phyloP scores from a whole-genome alignment of 257 asterid genomes.

The Solanum chiquidenum region DNA sequence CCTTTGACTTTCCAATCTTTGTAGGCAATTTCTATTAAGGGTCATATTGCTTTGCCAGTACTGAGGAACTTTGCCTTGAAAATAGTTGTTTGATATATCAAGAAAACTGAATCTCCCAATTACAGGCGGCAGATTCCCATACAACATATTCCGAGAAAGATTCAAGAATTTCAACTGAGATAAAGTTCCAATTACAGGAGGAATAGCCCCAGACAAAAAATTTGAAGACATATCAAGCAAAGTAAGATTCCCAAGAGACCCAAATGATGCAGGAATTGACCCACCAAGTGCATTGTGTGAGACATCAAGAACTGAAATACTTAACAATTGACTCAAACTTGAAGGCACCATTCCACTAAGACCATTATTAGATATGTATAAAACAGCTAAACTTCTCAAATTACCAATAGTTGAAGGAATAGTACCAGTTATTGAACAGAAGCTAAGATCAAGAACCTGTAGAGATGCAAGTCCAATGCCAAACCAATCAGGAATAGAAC shows the following conservation, averaged over 20 bases:
- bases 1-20: conserved; percentile 45
- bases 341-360: conserved; percentile 56
- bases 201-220: conserved; percentile 53
- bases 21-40: conserved; percentile 54
- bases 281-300: conserved; percentile 55
- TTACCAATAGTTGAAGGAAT: conserved; percentile 66
- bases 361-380: conserved; percentile 50
- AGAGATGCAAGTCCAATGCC: conserved; percentile 44
- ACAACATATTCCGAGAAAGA: conserved; percentile 61
- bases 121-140: conserved; percentile 55
- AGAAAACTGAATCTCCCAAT: conserved; percentile 33
- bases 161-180: conserved; percentile 44
- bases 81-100: conserved; percentile 64
- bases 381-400: conserved; percentile 47
- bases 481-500: conserved; percentile 68
- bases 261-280: conserved; percentile 30
- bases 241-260: conserved; percentile 41
- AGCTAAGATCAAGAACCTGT: conserved; percentile 81
- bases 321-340: conserved; percentile 47
- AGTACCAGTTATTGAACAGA: conserved; percentile 47
- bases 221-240: conserved; percentile 53
- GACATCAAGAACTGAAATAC: conserved; percentile 57
- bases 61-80: conserved; percentile 63
- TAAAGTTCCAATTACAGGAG: conserved; percentile 51
- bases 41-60: conserved; percentile 36